Conservation (phyloP, 495 filamentous ascomycete genomes). For the Aspergillus asperescens region DNA sequence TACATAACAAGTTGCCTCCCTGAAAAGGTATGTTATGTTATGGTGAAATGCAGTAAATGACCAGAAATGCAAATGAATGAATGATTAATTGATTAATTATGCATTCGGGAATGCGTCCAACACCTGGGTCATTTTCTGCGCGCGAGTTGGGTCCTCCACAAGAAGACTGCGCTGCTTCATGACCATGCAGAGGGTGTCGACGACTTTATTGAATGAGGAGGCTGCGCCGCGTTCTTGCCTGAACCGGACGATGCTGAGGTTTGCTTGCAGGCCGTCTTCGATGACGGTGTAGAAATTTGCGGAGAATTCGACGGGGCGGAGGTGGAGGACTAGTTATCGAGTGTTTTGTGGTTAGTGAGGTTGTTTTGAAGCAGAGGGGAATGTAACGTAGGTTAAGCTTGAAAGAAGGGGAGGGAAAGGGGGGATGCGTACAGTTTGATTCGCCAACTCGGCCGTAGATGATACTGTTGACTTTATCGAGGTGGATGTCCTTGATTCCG, state of each 20-base stretch:
- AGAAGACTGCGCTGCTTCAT: constrained; percentile 57
- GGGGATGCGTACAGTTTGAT: constrained; percentile 56
- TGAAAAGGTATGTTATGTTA: too few species aligned
- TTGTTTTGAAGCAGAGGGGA: background rate
- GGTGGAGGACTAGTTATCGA: constrained; percentile 54
- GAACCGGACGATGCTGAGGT: constrained; percentile 73
- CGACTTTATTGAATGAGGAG: constrained; percentile 73
- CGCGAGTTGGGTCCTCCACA: constrained; percentile 57
- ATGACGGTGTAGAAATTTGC: constrained; percentile 79
- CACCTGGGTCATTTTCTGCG: constrained; percentile 55
- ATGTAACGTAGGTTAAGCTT: background rate
- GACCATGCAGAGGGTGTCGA: constrained; percentile 63
- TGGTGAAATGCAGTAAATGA: too few species aligned
- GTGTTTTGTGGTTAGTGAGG: constrained; percentile 1
- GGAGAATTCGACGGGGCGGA: constrained; percentile 75
- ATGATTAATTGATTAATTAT: too few species aligned
- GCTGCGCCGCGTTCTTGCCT: constrained; percentile 85
- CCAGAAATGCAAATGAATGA: too few species aligned
- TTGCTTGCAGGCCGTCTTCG: constrained; percentile 63
- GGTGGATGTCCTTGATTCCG: constrained; percentile 68
- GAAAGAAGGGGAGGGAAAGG: background rate
- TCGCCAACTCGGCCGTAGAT: constrained; percentile 70
- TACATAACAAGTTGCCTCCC: too few species aligned
- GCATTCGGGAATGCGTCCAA: constrained; percentile 29
- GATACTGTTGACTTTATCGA: constrained; percentile 66